phyloP scores from a whole-genome alignment of 2,329 filamentous ascomycete species.

The Aspergillus sp. region DNA sequence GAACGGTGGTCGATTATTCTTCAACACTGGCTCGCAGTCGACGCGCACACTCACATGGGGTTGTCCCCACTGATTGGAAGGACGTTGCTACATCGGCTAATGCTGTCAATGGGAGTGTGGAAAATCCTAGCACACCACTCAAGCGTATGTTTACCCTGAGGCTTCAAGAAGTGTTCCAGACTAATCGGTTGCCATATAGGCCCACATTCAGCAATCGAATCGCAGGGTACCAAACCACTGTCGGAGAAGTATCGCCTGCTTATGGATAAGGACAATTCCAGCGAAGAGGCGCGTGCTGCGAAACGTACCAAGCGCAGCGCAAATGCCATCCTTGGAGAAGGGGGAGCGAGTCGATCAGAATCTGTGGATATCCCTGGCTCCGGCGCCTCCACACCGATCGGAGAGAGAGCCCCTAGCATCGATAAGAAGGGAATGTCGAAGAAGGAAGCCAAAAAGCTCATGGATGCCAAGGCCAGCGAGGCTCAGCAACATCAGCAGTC shows the following conservation, averaged over 20 bases:
- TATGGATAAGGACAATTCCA: slow-evolving; percentile 66
- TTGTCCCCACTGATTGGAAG: slow-evolving; percentile 73
- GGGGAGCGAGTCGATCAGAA: slow-evolving; percentile 53
- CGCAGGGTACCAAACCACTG: slow-evolving; percentile 47
- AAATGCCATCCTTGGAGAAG: slow-evolving; percentile 56
- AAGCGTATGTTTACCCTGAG: slow-evolving; percentile 40
- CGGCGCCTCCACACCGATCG: slow-evolving; percentile 54
- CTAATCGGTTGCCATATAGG: slow-evolving; percentile 32
- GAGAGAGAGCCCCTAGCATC: slow-evolving; percentile 59
- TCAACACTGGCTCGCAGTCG: slow-evolving; percentile 69
- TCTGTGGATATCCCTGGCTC: slow-evolving; percentile 64
- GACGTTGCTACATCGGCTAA: slow-evolving; percentile 60
- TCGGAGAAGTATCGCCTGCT: slow-evolving; percentile 60
- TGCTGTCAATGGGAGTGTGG: slow-evolving; percentile 40
- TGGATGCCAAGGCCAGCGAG: slow-evolving; percentile 73
- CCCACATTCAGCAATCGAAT: slow-evolving; percentile 40
- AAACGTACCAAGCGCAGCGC: slow-evolving; percentile 67
- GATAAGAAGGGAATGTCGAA: slow-evolving; percentile 74
- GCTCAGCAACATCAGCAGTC: slow-evolving; percentile 78
- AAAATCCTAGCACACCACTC: slow-evolving; percentile 36
- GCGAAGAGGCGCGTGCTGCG: slow-evolving; percentile 70
- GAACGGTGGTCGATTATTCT: slow-evolving; percentile 76
- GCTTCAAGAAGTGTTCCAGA: slow-evolving; percentile 5
- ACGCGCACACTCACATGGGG: slow-evolving; percentile 76
- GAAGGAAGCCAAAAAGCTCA: slow-evolving; percentile 79